Percentiles rank a stretch among this genome's conserved stretches.
Evolutionary conservation across 176 grass and related monocot genomes (phyloP).

Genomic region (Rhynchospora tenuis): DNA sequence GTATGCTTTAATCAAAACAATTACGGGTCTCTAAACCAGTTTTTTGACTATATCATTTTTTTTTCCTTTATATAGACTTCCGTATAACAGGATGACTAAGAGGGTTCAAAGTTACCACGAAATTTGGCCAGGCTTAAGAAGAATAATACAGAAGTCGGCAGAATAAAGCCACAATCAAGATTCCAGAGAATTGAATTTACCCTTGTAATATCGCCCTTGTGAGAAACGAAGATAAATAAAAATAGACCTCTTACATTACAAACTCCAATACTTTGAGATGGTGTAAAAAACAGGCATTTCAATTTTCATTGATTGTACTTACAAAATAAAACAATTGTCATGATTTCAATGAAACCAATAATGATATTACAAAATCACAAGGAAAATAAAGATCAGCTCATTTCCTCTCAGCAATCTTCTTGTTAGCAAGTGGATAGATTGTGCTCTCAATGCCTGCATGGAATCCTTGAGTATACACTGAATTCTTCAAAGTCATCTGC

Average conservation of each 20-base stretch:
- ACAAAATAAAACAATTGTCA: conserved; percentile 1
- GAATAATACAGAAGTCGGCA: conserved; percentile 6
- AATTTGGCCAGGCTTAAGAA: neutral
- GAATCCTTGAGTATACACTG: conserved; percentile 54
- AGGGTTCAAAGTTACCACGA: neutral
- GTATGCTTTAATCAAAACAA: neutral
- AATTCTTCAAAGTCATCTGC: conserved; percentile 79
- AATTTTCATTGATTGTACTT: neutral
- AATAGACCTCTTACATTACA: neutral
- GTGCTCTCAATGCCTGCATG: conserved; percentile 45
- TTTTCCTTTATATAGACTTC: neutral
- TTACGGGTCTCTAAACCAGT: neutral
- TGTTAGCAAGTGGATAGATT: conserved; percentile 25
- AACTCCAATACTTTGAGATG: neutral
- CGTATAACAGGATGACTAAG: neutral
- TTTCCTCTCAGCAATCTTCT: conserved; percentile 10
- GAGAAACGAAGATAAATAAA: neutral
- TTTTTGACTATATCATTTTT: neutral
- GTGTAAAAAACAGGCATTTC: neutral
- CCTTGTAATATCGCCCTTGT: neutral
- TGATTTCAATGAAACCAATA: neutral
- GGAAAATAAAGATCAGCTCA: conserved; percentile 28
- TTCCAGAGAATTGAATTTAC: neutral
- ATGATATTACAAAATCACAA: neutral
- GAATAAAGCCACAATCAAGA: neutral